Percentiles rank a stretch among this genome's conserved stretches.
phyloP scores from a whole-genome alignment of 805 yeast genomes.

The Zygosaccharomyces pseudorouxii region DNA sequence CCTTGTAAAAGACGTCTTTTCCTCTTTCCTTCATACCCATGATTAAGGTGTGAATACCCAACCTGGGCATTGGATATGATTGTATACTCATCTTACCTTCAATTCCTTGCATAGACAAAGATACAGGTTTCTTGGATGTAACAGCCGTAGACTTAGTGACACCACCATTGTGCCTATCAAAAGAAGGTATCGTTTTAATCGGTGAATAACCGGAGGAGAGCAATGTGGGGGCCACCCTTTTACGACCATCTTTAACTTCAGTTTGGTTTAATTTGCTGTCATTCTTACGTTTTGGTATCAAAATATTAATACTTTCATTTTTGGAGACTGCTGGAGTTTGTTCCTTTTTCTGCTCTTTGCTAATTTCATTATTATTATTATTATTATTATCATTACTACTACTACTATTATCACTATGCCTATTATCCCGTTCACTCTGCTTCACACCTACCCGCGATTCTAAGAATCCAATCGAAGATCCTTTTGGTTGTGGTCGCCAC shows the following conservation, averaged over 20 bases:
- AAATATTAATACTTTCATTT: constrained; percentile 19
- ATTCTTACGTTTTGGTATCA: constrained; percentile 31
- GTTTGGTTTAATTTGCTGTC: constrained; percentile 42
- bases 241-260: constrained; percentile 70
- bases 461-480: constrained; percentile 3
- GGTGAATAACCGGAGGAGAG: constrained; percentile 44
- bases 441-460: constrained; percentile 11
- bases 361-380: neutral
- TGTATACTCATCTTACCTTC: constrained; percentile 40
- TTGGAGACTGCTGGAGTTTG: constrained; percentile 10
- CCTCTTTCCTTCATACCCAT: constrained; percentile 48
- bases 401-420: neutral
- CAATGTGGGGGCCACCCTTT: constrained; percentile 67
- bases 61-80: constrained; percentile 50
- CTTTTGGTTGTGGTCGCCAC: constrained; percentile 22
- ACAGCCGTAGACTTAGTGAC: constrained; percentile 3
- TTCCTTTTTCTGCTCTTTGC: neutral
- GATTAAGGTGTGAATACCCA: constrained; percentile 62
- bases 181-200: constrained; percentile 11
- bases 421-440: constrained; percentile 1
- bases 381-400: neutral
- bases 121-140: constrained; percentile 10
- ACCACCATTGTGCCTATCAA: constrained; percentile 1
- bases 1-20: constrained; percentile 26
- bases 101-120: constrained; percentile 8